Conservation (phyloP, 345 rosid genomes). For the Dipteronia sinensis region DNA sequence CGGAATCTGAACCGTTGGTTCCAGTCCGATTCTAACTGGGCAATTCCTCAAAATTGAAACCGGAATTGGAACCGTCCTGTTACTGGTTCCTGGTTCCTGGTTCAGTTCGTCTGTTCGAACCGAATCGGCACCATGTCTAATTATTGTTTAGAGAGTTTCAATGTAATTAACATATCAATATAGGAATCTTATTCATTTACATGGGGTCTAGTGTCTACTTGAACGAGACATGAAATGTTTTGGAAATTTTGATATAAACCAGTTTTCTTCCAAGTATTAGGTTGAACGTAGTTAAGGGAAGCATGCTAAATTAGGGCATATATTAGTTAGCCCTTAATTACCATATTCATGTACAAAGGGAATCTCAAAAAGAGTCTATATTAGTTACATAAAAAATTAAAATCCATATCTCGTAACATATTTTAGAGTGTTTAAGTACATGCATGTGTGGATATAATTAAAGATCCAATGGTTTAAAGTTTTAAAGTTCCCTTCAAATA, state of each 20-base stretch:
- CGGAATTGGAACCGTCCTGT: no score
- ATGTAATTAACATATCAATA: no score
- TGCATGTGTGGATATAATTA: background rate
- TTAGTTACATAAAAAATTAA: no score
- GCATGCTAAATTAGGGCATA: background rate
- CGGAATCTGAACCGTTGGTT: no score
- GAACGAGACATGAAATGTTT: background rate
- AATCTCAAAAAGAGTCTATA: background rate
- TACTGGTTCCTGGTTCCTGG: no score
- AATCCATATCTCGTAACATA: background rate
- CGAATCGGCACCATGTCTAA: no score
- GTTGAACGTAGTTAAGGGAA: background rate
- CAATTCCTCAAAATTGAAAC: no score
- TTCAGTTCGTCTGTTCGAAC: no score
- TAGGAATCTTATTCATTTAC: background rate
- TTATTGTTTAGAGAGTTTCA: no score
- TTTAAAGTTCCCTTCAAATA: background rate
- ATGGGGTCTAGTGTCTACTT: background rate
- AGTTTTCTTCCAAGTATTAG: background rate
- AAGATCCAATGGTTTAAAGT: background rate
- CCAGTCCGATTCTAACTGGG: no score
- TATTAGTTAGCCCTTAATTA: background rate
- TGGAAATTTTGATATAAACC: background rate
- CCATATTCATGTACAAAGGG: background rate
- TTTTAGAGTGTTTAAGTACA: background rate